A percentile compares a stretch with the other conserved stretches of the same genome.
Evolutionary conservation across 2,329 filamentous ascomycete genomes (phyloP).

Genomic region (Hypoxylon sp.): DNA sequence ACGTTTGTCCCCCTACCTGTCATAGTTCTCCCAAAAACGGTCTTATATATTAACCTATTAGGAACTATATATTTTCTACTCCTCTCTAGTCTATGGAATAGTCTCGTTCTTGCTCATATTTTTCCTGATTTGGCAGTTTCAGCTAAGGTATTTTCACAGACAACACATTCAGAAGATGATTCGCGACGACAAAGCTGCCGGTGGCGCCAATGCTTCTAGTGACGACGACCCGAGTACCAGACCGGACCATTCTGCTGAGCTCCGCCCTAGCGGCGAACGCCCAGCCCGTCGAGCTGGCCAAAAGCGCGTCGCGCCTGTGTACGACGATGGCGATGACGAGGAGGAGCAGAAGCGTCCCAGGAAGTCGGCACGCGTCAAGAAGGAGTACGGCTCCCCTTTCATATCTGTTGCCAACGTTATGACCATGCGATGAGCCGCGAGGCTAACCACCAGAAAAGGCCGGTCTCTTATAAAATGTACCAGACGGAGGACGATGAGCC

Average conservation of each 20-base stretch:
- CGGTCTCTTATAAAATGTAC: background rate
- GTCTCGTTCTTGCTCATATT: background rate
- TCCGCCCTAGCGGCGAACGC: background rate
- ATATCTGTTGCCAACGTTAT: background rate
- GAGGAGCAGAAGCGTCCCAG: background rate
- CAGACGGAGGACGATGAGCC: constrained; percentile 3
- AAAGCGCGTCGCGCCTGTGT: background rate
- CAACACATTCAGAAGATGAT: constrained; percentile 17
- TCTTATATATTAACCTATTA: background rate
- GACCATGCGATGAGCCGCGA: background rate
- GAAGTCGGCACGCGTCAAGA: constrained; percentile 21
- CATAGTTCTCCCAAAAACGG: background rate
- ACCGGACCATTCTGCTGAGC: background rate
- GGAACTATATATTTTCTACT: background rate
- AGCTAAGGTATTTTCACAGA: constrained; percentile 16
- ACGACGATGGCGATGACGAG: constrained; percentile 7
- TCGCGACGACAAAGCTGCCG: background rate
- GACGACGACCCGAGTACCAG: background rate
- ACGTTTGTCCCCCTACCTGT: background rate
- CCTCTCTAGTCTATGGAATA: background rate
- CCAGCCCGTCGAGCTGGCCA: background rate
- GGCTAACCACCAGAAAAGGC: constrained; percentile 11
- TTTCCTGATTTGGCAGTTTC: background rate
- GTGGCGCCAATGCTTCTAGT: background rate
- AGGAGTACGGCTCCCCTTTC: constrained; percentile 7